These are phyloP conservation scores for Dimocarpus longan DNA, from an alignment of 345 rosid species.

Conservation along the genomic window DNA sequence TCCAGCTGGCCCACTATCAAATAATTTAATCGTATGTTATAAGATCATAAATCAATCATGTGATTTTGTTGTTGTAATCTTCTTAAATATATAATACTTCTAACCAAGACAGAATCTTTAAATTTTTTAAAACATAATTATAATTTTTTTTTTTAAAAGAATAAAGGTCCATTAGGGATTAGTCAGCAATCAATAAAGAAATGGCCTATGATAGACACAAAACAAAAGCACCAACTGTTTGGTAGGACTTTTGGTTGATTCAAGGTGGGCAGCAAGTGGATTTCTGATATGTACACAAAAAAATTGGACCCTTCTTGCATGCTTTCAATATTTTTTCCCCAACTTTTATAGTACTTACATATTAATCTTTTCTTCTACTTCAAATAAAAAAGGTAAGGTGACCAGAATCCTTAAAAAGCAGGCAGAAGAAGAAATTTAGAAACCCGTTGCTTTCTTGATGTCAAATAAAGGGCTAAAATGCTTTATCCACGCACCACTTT, in stretches of 20 bases:
- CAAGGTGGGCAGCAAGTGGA: constrained; percentile 12
- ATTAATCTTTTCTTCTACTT: not conserved
- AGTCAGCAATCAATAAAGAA: not conserved
- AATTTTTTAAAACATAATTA: not conserved
- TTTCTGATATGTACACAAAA: not conserved
- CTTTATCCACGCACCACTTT: not conserved
- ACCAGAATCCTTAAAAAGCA: constrained; percentile 3
- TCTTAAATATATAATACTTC: not conserved
- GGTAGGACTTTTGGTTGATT: not conserved
- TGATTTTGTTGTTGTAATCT: not conserved
- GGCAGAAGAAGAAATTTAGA: not conserved
- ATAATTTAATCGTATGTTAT: not conserved
- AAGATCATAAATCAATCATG: not conserved
- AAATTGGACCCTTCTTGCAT: not conserved
- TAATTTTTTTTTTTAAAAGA: no score
- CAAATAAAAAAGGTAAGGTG: not conserved
- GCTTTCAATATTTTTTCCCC: not conserved
- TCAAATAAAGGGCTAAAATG: not conserved
- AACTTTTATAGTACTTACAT: not conserved
- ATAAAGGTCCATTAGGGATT: not conserved
- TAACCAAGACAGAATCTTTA: not conserved
- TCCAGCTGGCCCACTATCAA: not conserved
- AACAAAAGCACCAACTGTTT: not conserved
- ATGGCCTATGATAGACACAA: not conserved
- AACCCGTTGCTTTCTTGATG: not conserved